Percentiles rank a stretch among this genome's conserved stretches.
phyloP scores from a whole-genome alignment of 352 stramenopile species.

The Phytophthora hybrid region DNA sequence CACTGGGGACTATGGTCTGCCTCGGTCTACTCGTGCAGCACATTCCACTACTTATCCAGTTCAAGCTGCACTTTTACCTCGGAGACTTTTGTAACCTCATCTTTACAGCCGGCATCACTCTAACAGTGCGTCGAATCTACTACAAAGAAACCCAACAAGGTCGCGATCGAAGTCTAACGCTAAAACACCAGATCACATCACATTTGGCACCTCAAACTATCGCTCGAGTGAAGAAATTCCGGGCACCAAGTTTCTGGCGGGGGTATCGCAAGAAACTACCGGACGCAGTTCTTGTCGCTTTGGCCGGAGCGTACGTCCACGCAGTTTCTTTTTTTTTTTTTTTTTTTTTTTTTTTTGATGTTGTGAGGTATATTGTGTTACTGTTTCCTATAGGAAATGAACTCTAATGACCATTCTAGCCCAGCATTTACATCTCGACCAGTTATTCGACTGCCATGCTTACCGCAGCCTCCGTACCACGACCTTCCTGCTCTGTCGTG shows the following conservation, averaged over 20 bases:
- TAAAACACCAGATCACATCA: neutral
- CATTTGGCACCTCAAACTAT: neutral
- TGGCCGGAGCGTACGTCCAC: neutral
- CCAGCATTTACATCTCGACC: too few species aligned
- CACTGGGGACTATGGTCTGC: neutral
- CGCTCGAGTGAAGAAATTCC: neutral
- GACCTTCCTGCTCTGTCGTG: too few species aligned
- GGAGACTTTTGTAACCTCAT: neutral
- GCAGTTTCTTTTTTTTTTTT: neutral
- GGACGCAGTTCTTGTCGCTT: neutral
- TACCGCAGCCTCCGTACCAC: too few species aligned
- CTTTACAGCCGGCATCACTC: constrained; percentile 1
- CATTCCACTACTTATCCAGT: neutral
- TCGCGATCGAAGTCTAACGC: neutral
- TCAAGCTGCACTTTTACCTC: constrained; percentile 4
- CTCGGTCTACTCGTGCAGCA: constrained; percentile 1
- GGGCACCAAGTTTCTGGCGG: neutral
- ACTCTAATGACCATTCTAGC: too few species aligned
- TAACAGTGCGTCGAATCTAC: neutral
- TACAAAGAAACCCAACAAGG: neutral
- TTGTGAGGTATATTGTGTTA: too few species aligned
- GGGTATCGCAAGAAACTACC: constrained; percentile 1
- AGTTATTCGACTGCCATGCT: too few species aligned
- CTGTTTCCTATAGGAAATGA: too few species aligned
- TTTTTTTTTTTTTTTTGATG: too few species aligned